Evolutionary conservation across 177 flowering plant species (phyloP).

Genomic region (Telopea speciosissima): DNA sequence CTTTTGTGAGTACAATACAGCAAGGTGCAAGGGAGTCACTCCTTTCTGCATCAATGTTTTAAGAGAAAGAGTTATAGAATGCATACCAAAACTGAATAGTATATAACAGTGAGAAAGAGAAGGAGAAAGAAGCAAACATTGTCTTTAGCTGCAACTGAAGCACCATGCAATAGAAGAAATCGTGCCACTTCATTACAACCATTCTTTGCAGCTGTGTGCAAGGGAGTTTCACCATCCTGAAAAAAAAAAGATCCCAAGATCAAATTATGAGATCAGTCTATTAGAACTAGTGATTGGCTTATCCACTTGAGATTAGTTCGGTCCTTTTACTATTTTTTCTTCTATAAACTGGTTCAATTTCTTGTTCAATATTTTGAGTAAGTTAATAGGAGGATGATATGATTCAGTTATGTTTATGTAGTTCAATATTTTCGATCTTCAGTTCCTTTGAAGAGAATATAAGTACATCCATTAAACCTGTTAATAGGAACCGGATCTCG

Average conservation of each 20-base stretch:
- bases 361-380: too few relatives aligned
- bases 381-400: too few relatives aligned
- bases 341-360: too few relatives aligned
- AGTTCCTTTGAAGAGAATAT: too few relatives aligned
- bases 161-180: constrained; percentile 80
- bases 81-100: constrained; percentile 1
- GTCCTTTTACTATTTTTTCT: too few relatives aligned
- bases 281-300: too few relatives aligned
- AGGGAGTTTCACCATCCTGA: constrained; percentile 98
- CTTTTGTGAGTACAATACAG: constrained; percentile 81
- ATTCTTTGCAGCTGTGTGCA: constrained; percentile 98
- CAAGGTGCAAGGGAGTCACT: constrained; percentile 96
- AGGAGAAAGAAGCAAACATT: constrained; percentile 40
- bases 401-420: too few relatives aligned
- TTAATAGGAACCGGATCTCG: too few relatives aligned
- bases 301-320: too few relatives aligned
- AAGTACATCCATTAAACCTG: too few relatives aligned
- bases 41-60: constrained; percentile 57
- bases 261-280: neutral
- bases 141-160: constrained; percentile 81
- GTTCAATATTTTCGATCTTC: too few relatives aligned
- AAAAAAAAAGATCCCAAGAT: constrained; percentile 4
- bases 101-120: neutral
- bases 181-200: constrained; percentile 74
- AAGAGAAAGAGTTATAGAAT: too few relatives aligned